Evolutionary conservation across 2,329 filamentous ascomycete genomes (phyloP).

Genomic region (Pseudogymnoascus sp.): DNA sequence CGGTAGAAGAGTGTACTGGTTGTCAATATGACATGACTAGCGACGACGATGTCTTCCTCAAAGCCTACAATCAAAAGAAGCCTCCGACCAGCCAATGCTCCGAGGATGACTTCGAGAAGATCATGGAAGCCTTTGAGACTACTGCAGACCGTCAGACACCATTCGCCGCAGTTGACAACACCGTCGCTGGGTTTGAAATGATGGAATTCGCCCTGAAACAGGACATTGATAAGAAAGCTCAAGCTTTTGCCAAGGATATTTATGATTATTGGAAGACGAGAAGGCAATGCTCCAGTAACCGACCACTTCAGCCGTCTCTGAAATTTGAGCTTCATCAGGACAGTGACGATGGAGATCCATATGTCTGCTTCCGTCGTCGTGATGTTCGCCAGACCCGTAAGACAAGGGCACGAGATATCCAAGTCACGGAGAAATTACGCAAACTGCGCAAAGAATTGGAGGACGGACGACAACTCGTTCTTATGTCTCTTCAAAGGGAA

Average conservation of each 20-base stretch:
- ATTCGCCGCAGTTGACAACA: constrained; percentile 82
- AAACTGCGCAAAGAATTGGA: constrained; percentile 85
- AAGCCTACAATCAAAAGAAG: constrained; percentile 71
- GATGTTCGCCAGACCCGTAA: constrained; percentile 93
- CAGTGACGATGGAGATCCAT: constrained; percentile 91
- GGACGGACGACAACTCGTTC: constrained; percentile 71
- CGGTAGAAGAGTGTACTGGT: constrained; percentile 88
- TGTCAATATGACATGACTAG: constrained; percentile 90
- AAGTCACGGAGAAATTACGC: constrained; percentile 90
- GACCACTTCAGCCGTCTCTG: constrained; percentile 64
- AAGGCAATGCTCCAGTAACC: constrained; percentile 58
- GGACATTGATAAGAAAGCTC: constrained; percentile 40
- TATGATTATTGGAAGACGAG: constrained; percentile 84
- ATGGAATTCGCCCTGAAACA: constrained; percentile 60
- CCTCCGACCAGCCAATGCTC: constrained; percentile 57
- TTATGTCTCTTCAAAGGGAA: constrained; percentile 72
- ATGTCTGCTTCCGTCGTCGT: constrained; percentile 92
- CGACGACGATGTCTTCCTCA: constrained; percentile 80
- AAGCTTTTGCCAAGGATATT: constrained; percentile 59
- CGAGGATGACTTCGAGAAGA: constrained; percentile 85
- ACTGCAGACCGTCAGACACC: constrained; percentile 76
- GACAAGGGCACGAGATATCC: constrained; percentile 85
- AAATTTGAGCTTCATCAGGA: constrained; percentile 94
- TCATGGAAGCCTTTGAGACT: constrained; percentile 92
- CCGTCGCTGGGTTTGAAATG: constrained; percentile 66